Conservation (phyloP, 2,329 filamentous ascomycete species). For the Aspergillus brunneoviolaceus region DNA sequence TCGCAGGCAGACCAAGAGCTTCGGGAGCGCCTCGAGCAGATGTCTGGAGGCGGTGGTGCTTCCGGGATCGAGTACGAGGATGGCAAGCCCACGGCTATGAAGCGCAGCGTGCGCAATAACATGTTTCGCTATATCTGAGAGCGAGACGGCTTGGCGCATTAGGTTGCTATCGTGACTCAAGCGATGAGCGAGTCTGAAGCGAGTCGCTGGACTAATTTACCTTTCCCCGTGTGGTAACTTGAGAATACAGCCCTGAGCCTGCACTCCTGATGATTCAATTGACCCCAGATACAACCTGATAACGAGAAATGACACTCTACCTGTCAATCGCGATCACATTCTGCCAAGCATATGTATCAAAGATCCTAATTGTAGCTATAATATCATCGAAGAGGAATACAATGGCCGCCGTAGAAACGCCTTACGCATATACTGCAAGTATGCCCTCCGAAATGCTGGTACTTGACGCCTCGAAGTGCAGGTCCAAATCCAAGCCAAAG, state of each 20-base stretch:
- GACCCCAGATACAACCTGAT: neutral
- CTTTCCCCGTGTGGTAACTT: too few relatives aligned
- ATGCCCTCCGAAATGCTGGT: neutral
- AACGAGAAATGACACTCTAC: neutral
- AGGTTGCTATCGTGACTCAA: neutral
- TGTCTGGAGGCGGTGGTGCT: slow-evolving; percentile 68
- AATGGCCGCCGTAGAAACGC: neutral
- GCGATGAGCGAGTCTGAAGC: too few relatives aligned
- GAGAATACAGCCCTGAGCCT: too few relatives aligned
- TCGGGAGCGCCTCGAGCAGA: slow-evolving; percentile 61
- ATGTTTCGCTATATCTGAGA: slow-evolving; percentile 69
- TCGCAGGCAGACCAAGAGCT: slow-evolving; percentile 68
- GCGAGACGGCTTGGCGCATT: neutral
- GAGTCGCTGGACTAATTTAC: too few relatives aligned
- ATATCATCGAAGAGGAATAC: neutral
- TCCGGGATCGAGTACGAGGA: slow-evolving; percentile 74
- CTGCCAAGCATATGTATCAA: slow-evolving; percentile 1
- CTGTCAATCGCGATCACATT: neutral
- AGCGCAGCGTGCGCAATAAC: slow-evolving; percentile 70
- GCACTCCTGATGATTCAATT: too few relatives aligned
- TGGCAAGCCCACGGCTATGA: slow-evolving; percentile 70
- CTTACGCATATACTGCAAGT: neutral
- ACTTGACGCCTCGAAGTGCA: neutral
- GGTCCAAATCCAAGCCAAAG: neutral
- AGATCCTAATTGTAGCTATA: neutral